Percentiles rank a stretch among this genome's conserved stretches.
Evolutionary conservation across 164 flowering plant genomes (phyloP).

Genomic region (Sextonia rubra): DNA sequence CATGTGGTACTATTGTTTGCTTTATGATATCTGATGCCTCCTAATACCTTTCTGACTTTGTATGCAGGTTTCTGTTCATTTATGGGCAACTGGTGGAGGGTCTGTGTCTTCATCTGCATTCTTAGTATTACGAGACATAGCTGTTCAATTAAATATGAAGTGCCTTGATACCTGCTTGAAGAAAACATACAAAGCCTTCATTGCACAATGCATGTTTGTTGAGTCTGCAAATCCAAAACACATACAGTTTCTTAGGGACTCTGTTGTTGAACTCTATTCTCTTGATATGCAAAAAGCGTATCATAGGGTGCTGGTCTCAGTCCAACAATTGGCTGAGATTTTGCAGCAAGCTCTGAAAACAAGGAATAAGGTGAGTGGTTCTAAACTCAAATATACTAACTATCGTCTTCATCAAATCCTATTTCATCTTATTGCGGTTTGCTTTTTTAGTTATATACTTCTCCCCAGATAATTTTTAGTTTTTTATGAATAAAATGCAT

Average conservation of each 20-base stretch:
- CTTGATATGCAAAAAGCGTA: conserved; percentile 57
- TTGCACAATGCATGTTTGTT: conserved; percentile 48
- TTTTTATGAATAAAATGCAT: too few species aligned
- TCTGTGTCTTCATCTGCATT: conserved; percentile 51
- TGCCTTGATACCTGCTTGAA: conserved; percentile 52
- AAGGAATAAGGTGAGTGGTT: conserved; percentile 60
- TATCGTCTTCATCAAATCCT: background rate
- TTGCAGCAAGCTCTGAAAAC: conserved; percentile 51
- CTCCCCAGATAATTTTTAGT: too few species aligned
- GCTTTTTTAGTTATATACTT: too few species aligned
- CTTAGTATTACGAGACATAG: conserved; percentile 45
- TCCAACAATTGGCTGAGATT: conserved; percentile 59
- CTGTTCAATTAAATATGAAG: conserved; percentile 34
- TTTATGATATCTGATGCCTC: background rate
- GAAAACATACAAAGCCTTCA: conserved; percentile 53
- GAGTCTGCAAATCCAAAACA: conserved; percentile 47
- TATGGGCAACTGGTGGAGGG: conserved; percentile 79
- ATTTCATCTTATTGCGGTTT: too few species aligned
- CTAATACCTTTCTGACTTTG: conserved; percentile 1
- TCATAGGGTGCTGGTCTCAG: conserved; percentile 43
- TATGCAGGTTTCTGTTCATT: conserved; percentile 67
- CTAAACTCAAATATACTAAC: background rate
- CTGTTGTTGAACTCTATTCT: conserved; percentile 67
- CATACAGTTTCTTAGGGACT: conserved; percentile 46
- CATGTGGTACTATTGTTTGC: background rate